Evolutionary conservation across 2,329 filamentous ascomycete genomes (phyloP).

Genomic region (Cercospora berteroae): DNA sequence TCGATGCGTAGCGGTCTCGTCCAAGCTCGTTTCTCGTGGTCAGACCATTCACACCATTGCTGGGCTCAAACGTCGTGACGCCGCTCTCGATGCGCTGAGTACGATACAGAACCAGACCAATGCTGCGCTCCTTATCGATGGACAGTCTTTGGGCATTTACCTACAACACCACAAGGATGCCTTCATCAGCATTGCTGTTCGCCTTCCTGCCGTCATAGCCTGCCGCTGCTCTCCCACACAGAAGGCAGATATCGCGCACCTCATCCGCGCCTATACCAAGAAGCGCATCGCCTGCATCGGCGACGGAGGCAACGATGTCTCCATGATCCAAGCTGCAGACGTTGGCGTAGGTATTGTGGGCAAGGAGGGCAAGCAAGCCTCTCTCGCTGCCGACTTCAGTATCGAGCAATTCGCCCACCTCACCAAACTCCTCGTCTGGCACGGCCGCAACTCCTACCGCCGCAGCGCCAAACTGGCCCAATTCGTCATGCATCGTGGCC

Average conservation of each 20-base stretch:
- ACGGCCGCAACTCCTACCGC: slow-evolving; percentile 96
- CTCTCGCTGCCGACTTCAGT: slow-evolving; percentile 91
- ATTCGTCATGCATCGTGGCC: slow-evolving; percentile 94
- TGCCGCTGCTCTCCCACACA: slow-evolving; percentile 96
- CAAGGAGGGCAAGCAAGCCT: slow-evolving; percentile 94
- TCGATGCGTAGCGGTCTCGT: slow-evolving; percentile 90
- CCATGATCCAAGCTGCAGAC: slow-evolving; percentile 98
- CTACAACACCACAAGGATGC: slow-evolving; percentile 76
- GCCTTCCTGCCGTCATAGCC: slow-evolving; percentile 86
- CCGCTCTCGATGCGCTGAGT: slow-evolving; percentile 83
- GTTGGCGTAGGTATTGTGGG: slow-evolving; percentile 97
- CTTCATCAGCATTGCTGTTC: slow-evolving; percentile 85
- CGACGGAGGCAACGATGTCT: slow-evolving; percentile 96
- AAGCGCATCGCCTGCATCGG: slow-evolving; percentile 97
- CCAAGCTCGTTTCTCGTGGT: slow-evolving; percentile 86
- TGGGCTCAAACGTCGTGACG: slow-evolving; percentile 70
- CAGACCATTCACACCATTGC: slow-evolving; percentile 95
- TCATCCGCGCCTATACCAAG: slow-evolving; percentile 88
- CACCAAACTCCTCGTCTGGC: slow-evolving; percentile 97
- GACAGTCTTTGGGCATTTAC: slow-evolving; percentile 82
- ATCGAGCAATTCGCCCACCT: slow-evolving; percentile 94
- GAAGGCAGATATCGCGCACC: slow-evolving; percentile 86
- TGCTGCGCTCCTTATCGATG: slow-evolving; percentile 90
- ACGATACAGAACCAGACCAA: slow-evolving; percentile 80
- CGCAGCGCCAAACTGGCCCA: slow-evolving; percentile 91